Evolutionary conservation across 129 eudicot species (phyloP).

Genomic region (Escallonia rubra): DNA sequence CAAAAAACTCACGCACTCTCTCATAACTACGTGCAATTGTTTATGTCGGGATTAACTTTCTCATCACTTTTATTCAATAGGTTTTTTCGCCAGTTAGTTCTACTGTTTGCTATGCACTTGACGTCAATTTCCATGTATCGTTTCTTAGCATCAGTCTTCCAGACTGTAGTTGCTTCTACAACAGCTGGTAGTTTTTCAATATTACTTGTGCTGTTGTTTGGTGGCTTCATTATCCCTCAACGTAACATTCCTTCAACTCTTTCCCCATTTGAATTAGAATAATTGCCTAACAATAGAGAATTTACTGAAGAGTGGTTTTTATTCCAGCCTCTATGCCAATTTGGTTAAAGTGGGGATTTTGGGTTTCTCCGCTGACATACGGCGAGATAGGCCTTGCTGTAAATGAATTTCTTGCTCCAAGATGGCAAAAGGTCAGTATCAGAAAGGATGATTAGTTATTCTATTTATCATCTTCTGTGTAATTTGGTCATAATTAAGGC

Average conservation of each 20-base stretch:
- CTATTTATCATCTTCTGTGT: too few species aligned
- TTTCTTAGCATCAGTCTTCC: conserved; percentile 54
- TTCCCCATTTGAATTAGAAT: conserved; percentile 5
- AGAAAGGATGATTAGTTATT: too few species aligned
- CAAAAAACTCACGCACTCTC: neutral
- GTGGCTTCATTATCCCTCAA: conserved; percentile 67
- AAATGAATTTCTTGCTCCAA: conserved; percentile 58
- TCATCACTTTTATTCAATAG: conserved; percentile 15
- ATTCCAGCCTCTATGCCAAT: conserved; percentile 49
- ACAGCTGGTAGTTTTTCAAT: conserved; percentile 42
- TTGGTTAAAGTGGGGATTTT: conserved; percentile 64
- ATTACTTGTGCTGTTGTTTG: conserved; percentile 31
- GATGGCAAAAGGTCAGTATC: conserved; percentile 52
- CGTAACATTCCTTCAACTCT: conserved; percentile 24
- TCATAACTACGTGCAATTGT: neutral
- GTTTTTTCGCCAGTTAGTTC: conserved; percentile 56
- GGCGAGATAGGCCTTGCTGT: conserved; percentile 56
- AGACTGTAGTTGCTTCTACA: conserved; percentile 34
- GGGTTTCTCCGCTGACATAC: conserved; percentile 50
- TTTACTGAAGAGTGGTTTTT: neutral
- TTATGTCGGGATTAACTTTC: neutral
- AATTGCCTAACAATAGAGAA: neutral
- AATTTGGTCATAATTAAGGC: too few species aligned
- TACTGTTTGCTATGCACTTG: conserved; percentile 48
- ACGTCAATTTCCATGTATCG: conserved; percentile 61